Base-by-base conservation (phyloP, 1,139 yeast species). In the Hansenula sp. region DNA sequence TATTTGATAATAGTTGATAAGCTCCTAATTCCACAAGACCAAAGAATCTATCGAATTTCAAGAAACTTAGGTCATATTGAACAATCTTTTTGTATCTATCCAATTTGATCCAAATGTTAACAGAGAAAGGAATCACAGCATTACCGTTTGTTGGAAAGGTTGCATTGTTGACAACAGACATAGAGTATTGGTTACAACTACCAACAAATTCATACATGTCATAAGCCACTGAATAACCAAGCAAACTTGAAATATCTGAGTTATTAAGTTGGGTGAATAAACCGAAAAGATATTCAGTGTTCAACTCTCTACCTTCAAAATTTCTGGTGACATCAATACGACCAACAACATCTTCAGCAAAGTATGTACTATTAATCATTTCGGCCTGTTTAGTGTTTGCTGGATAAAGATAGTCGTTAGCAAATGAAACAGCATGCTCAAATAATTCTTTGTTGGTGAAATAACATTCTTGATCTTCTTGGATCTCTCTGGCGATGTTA, bases 211-310 rank as follows among this genome's bases (percentile, higher is more conserved):
- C 43, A 32, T 34, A 38, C 28, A 46, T 36, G 9, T 46, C 44
- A 37, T 41, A 46, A 17, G 37, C 25, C 1, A 30, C 35, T 3
- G 52, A 49, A 28, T 40, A 43, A 11, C 53, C 56, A 31, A 46
- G 38, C 29, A 51, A 36, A 28, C 46, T 45, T 8, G 40, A 24
- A 29, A 42, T 7, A 24, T 36, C 31, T 19, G 37, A 39, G n/a
- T n/a, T n/a, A n/a, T n/a, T n/a, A 20, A 52, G 45, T 8, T 34
- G 29, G 16, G 38, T 37, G 31, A 53, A 53, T n/a, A 51, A 29
- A 7, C 54, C 57, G 40, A 51, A 53, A 18, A 51, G 27, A 11
- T 51, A 52, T 31, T 51, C 56, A 13, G 56, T 51, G 34, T 51
- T 51, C 35, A 51, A 42, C 38, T 52, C 56, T n/a, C 32, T 38